phyloP scores from a whole-genome alignment of 2,329 filamentous ascomycete species.

The Plectosphaerella sp. region DNA sequence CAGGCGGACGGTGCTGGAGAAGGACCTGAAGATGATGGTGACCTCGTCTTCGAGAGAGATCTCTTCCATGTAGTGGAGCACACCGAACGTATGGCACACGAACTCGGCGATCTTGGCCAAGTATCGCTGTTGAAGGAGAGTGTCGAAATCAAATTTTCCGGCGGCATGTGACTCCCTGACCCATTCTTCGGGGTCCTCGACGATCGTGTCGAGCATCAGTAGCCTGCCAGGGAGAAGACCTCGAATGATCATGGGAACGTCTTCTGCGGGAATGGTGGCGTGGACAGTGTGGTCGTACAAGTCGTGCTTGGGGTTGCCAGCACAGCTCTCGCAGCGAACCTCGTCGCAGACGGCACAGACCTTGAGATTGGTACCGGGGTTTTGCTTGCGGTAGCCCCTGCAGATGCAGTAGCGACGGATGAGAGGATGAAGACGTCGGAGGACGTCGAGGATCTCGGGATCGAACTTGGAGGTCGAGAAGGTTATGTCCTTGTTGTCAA shows the following conservation, averaged over 20 bases:
- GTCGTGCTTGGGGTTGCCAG: conserved; percentile 31
- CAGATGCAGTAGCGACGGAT: conserved; percentile 29
- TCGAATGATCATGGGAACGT: neutral
- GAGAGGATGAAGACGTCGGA: conserved; percentile 9
- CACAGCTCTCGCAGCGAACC: conserved; percentile 31
- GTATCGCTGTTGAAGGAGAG: no score
- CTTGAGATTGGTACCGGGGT: conserved; percentile 14
- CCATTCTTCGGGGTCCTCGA: no score
- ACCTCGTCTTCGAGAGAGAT: conserved; percentile 3
- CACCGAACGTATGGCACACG: neutral
- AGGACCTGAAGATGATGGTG: conserved; percentile 7
- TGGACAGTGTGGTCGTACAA: conserved; percentile 12
- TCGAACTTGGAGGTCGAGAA: neutral
- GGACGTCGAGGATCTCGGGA: neutral
- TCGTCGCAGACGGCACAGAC: conserved; percentile 26
- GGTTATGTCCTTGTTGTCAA: no score
- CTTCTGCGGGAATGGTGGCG: neutral
- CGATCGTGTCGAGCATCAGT: neutral
- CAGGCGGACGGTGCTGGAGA: conserved; percentile 5
- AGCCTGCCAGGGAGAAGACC: neutral
- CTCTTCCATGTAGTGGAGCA: neutral
- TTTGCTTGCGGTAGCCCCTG: conserved; percentile 23
- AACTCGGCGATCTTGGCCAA: no score
- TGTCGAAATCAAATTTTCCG: no score
- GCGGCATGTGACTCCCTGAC: no score